Conservation (phyloP, 257 asterid species). For the Knoxia roxburghii region DNA sequence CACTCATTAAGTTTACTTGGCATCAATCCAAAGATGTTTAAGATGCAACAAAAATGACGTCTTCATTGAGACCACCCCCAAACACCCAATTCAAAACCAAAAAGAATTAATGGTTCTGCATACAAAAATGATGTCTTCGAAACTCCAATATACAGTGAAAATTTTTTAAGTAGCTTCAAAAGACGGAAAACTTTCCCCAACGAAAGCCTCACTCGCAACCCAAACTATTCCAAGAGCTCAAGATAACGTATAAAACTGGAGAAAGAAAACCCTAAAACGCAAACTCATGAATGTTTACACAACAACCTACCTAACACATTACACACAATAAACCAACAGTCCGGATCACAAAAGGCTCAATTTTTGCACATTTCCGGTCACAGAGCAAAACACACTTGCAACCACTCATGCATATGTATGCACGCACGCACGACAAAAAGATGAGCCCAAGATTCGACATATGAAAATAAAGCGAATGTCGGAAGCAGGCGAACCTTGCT, state of each 20-base stretch:
- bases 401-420: background rate
- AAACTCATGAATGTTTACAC: no score
- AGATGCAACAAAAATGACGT: background rate
- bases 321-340: background rate
- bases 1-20: background rate
- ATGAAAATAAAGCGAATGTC: background rate
- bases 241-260: background rate
- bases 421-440: background rate
- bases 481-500: conserved; percentile 36
- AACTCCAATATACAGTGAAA: background rate
- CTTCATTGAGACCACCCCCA: background rate
- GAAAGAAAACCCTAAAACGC: background rate
- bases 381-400: background rate
- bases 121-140: no score
- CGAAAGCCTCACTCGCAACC: background rate
- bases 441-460: conserved; percentile 18
- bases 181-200: background rate
- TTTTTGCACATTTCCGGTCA: background rate
- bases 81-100: background rate
- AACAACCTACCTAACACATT: background rate
- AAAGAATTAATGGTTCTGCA: no score
- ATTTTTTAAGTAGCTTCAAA: background rate
- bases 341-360: background rate
- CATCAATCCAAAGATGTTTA: background rate
- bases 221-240: background rate